Evolutionary conservation across 257 asterid genomes (phyloP).

Genomic region (Forsythia suspensa): DNA sequence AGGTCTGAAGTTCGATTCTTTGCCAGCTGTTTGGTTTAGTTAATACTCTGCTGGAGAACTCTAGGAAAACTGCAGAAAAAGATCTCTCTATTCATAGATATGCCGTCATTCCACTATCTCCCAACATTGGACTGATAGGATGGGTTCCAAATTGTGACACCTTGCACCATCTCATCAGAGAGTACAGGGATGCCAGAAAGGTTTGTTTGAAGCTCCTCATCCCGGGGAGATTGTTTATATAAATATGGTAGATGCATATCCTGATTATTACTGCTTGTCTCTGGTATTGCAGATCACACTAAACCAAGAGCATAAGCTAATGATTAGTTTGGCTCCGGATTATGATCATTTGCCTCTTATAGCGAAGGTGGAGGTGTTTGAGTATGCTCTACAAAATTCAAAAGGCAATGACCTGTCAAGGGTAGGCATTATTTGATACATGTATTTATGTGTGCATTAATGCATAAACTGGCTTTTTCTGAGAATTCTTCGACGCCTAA

Average conservation of each 20-base stretch:
- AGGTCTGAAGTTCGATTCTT: conserved; percentile 25
- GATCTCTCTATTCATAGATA: conserved; percentile 95
- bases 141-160: conserved; percentile 99
- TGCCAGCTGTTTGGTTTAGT: conserved; percentile 93
- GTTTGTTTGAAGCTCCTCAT: conserved; percentile 34
- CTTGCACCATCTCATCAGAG: conserved; percentile 91
- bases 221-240: conserved; percentile 6
- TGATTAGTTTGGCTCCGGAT: conserved; percentile 97
- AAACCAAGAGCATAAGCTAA: conserved; percentile 96
- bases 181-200: conserved; percentile 96
- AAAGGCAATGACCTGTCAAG: conserved; percentile 96
- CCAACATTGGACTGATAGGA: conserved; percentile 94
- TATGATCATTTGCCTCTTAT: conserved; percentile 93
- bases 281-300: conserved; percentile 65
- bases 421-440: conserved; percentile 47
- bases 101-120: conserved; percentile 92
- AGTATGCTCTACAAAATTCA: conserved; percentile 86
- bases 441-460: conserved; percentile 18
- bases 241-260: conserved; percentile 15
- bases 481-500: conserved; percentile 19
- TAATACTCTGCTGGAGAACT: conserved; percentile 85
- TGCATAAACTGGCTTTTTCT: conserved; percentile 2
- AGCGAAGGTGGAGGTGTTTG: conserved; percentile 98
- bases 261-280: conserved; percentile 28
- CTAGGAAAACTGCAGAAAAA: conserved; percentile 90